Evolutionary conservation across 768 basidiomycete species (phyloP).

Genomic region (Basidioascus undulatus): DNA sequence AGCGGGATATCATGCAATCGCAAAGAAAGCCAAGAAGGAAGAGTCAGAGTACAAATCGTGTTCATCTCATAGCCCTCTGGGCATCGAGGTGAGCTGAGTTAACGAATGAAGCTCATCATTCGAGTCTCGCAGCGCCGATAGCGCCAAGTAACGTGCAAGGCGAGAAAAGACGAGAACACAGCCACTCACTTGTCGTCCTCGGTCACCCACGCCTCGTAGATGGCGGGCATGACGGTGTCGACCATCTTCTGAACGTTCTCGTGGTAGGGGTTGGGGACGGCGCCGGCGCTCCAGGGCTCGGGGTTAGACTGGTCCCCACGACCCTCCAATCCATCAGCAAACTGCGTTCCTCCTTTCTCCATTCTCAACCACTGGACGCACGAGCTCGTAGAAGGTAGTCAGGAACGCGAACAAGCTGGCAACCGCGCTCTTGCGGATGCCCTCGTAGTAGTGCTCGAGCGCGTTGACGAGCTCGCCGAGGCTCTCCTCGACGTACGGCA

Average conservation of each 20-base stretch:
- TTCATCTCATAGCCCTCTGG: constrained; percentile 34
- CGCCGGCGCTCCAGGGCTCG: constrained; percentile 9
- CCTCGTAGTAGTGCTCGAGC: constrained; percentile 84
- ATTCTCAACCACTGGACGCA: not conserved
- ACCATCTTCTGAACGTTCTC: constrained; percentile 54
- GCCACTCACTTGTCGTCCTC: constrained; percentile 86
- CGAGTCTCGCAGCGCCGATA: not conserved
- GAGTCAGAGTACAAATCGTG: constrained; percentile 20
- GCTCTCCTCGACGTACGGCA: constrained; percentile 68
- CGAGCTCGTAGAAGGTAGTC: constrained; percentile 73
- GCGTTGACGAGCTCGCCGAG: constrained; percentile 54
- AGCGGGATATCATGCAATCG: constrained; percentile 2
- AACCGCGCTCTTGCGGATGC: constrained; percentile 79
- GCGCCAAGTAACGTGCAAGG: not conserved
- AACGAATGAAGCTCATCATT: constrained; percentile 29
- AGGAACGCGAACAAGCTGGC: constrained; percentile 71
- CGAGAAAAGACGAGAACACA: not conserved
- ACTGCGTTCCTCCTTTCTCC: not conserved
- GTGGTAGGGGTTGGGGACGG: constrained; percentile 20
- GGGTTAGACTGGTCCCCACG: too few species aligned
- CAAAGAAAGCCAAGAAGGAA: constrained; percentile 6
- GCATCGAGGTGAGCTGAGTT: constrained; percentile 66
- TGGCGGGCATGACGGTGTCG: constrained; percentile 40
- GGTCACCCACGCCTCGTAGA: constrained; percentile 70
- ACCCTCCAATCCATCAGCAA: too few species aligned